Evolutionary conservation across 1,139 yeast genomes (phyloP), one percentile per base, ranked within the genome.

Genomic region (Nakaseomyces delphensis): DNA sequence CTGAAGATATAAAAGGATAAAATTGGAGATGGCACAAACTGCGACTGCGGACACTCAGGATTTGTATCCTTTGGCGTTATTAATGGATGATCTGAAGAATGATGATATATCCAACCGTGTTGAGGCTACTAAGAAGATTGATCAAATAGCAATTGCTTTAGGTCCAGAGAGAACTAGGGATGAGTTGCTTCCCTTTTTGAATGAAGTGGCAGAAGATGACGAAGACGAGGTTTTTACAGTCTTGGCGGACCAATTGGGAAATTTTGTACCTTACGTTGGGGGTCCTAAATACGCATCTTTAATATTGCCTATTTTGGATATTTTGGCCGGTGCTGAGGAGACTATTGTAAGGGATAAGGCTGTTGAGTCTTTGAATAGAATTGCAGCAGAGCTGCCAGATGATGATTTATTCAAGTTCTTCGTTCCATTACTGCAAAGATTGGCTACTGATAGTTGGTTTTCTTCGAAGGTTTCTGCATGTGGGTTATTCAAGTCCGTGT

Each of bases 211-310:
- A 8, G 96, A 91, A 54, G 99, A 91, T 57, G 99, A 93, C 62
- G 98, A 93, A 65, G 99, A 93, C 63, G 99, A 93, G 65, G 96
- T 93, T 8, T 81, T 91, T 63, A 86, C 96, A 1, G 93, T 87
- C 14, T 73, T 93, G 52, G 97, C 97, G 3, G 84, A 83, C 52
- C 91, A 89, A 67, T 68, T 93, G 53, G 95, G 95, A 33, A 77
- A 76, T 45, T 91, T 93, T 60, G 77, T 89, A 32, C 95, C 96
- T 4, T 73, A 70, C 50, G 78, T 93, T 46, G 98, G 98, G 32
- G 98, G 98, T 24, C 71, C 81, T 40, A 76, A 80, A 52, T 72
- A 79, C 63, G 83, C 91, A 36, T 78, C 83, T 49, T 72, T 83
- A 15, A 69, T 93, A 53, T 72, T 93, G 49, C 89, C 91, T 38